Evolutionary conservation across 192 early-diverging fungal genomes (phyloP).

Genomic region (Endogone sp.): DNA sequence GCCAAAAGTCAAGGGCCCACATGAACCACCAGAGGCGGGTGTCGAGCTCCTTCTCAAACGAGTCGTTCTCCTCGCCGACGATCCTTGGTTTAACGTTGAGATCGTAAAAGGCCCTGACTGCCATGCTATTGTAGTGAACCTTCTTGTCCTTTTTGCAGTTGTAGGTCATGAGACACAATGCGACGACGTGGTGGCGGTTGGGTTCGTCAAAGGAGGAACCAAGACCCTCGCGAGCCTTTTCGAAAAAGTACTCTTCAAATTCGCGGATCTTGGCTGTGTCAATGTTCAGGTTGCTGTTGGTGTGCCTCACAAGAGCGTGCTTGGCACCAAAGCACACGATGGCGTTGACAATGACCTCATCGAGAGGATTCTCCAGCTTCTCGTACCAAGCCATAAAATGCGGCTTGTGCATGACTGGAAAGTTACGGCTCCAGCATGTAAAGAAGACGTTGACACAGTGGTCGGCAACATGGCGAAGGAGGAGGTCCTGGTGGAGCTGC

Average conservation of each 20-base stretch:
- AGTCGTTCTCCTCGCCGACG: conserved; percentile 19
- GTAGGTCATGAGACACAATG: conserved; percentile 18
- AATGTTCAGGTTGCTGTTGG: conserved; percentile 1
- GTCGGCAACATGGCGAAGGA: conserved; percentile 17
- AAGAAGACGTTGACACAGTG: conserved; percentile 27
- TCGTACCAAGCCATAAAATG: conserved; percentile 26
- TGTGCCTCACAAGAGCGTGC: conserved; percentile 28
- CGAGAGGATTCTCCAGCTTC: conserved; percentile 9
- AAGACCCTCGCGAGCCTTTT: conserved; percentile 24
- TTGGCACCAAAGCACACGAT: conserved; percentile 17
- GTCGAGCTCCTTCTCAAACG: conserved; percentile 29
- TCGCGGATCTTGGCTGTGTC: conserved; percentile 20
- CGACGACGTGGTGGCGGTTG: conserved; percentile 23
- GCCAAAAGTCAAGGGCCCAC: conserved; percentile 27
- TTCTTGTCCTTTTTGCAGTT: conserved; percentile 3
- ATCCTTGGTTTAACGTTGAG: conserved; percentile 29
- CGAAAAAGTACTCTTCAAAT: conserved; percentile 28
- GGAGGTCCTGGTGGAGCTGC: neutral
- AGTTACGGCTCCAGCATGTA: conserved; percentile 28
- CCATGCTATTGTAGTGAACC: conserved; percentile 28
- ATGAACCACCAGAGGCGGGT: conserved; percentile 35
- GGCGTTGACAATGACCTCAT: conserved; percentile 28
- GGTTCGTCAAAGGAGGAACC: conserved; percentile 27
- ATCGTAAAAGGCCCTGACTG: conserved; percentile 18
- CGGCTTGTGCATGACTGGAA: conserved; percentile 19